A percentile compares a stretch with the other conserved stretches of the same genome.
phyloP scores from a whole-genome alignment of 1,284 basidiomycete genomes.

The Irpex sp. region DNA sequence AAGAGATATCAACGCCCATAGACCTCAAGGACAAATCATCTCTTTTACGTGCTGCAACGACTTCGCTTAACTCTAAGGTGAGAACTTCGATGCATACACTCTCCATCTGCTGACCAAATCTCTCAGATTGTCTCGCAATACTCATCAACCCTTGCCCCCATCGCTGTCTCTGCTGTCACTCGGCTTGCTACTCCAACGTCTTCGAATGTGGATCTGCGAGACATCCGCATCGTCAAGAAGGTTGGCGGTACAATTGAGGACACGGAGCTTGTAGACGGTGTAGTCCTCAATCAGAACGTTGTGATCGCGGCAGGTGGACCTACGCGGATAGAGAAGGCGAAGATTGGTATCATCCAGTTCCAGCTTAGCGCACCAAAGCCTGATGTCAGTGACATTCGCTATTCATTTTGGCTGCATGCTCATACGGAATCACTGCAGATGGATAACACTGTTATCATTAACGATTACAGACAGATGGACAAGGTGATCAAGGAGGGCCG shows the following conservation, averaged over 20 bases:
- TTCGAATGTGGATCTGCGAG: constrained; percentile 93
- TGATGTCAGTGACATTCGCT: constrained; percentile 59
- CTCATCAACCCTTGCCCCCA: constrained; percentile 94
- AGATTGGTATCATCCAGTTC: constrained; percentile 98
- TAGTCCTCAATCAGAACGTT: constrained; percentile 95
- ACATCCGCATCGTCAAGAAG: constrained; percentile 97
- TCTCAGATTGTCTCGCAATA: constrained; percentile 96
- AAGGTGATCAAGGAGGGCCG: constrained; percentile 99
- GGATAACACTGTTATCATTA: constrained; percentile 99
- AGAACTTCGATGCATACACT: constrained; percentile 6
- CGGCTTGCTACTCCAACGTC: constrained; percentile 84
- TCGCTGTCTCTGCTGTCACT: constrained; percentile 95
- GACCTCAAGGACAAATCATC: constrained; percentile 88
- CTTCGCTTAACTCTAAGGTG: constrained; percentile 95
- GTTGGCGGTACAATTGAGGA: constrained; percentile 99
- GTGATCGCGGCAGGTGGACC: constrained; percentile 90
- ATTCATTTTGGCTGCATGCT: not conserved
- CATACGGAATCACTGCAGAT: constrained; percentile 53
- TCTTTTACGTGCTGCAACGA: constrained; percentile 90
- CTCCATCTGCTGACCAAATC: not conserved
- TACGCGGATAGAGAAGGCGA: constrained; percentile 95
- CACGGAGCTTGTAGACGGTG: constrained; percentile 94
- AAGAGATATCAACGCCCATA: constrained; percentile 91
- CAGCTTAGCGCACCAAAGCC: constrained; percentile 98
- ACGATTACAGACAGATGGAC: constrained; percentile 99